Conservation (phyloP, 1,139 yeast species). For the Sugiyamaella novakii region DNA sequence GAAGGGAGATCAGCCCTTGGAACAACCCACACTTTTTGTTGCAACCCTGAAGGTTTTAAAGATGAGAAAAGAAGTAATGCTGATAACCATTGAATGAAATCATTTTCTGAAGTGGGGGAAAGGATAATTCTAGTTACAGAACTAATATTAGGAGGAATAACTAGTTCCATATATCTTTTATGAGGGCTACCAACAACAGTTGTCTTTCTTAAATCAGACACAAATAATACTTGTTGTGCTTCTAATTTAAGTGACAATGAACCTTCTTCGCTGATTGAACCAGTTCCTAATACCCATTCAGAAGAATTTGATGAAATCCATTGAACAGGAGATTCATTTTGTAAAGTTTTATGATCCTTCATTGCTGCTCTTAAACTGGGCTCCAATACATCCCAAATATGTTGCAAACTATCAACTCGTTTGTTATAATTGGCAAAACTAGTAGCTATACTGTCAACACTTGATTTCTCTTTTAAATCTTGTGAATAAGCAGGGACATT, state of each 20-base stretch:
- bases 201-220: constrained; percentile 30
- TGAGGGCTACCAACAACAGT: constrained; percentile 29
- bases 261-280: constrained; percentile 23
- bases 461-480: constrained; percentile 3
- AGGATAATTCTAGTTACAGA: constrained; percentile 28
- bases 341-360: constrained; percentile 27
- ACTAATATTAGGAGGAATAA: constrained; percentile 27
- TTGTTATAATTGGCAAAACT: constrained; percentile 3
- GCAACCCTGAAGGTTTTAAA: constrained; percentile 33
- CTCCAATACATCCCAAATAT: constrained; percentile 23
- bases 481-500: constrained; percentile 5
- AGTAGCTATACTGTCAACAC: constrained; percentile 15
- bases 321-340: constrained; percentile 29
- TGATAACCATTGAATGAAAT: constrained; percentile 32
- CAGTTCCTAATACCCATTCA: constrained; percentile 21
- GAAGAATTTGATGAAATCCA: constrained; percentile 30
- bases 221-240: constrained; percentile 3
- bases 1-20: constrained; percentile 19
- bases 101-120: constrained; percentile 31
- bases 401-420: constrained; percentile 17
- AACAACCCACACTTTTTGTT: constrained; percentile 31
- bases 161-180: constrained; percentile 31
- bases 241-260: constrained; percentile 18
- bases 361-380: constrained; percentile 22
- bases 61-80: constrained; percentile 33